Evolutionary conservation across 1,284 basidiomycete genomes (phyloP).

Genomic region (Athelia sp.): DNA sequence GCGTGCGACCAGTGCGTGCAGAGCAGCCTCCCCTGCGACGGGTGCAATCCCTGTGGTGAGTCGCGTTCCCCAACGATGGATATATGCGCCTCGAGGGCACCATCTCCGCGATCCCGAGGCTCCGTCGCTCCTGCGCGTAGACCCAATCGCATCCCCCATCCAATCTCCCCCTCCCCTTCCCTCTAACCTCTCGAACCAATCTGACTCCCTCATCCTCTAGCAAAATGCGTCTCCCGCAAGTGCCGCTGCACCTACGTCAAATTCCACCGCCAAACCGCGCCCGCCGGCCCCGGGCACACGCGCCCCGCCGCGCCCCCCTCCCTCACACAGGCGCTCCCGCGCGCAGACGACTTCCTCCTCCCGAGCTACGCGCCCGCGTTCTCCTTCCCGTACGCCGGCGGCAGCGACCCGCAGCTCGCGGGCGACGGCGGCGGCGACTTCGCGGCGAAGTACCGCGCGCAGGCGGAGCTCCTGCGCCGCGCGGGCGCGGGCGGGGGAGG

Average conservation of each 20-base stretch:
- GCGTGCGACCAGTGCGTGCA: slow-evolving; percentile 87
- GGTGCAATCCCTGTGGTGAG: slow-evolving; percentile 75
- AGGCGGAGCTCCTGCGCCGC: slow-evolving; percentile 38
- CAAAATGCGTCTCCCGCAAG: slow-evolving; percentile 75
- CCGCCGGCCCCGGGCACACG: slow-evolving; percentile 62
- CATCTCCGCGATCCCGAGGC: slow-evolving; percentile 14
- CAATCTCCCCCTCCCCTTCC: no score
- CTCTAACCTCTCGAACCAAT: no score
- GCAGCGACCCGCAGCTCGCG: slow-evolving; percentile 23
- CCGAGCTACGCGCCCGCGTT: slow-evolving; percentile 21
- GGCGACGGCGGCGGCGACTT: slow-evolving; percentile 30
- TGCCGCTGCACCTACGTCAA: slow-evolving; percentile 80
- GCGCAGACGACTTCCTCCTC: slow-evolving; percentile 27
- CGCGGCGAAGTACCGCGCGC: slow-evolving; percentile 42
- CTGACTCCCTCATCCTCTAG: slow-evolving; percentile 34
- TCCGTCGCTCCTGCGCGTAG: not conserved
- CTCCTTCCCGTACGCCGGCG: not conserved
- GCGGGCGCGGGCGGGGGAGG: slow-evolving; percentile 17
- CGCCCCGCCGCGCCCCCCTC: slow-evolving; percentile 19
- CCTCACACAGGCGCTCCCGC: slow-evolving; percentile 21
- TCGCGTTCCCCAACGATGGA: no score
- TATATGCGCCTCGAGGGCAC: no score
- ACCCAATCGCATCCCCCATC: no score
- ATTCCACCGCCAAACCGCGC: slow-evolving; percentile 77
- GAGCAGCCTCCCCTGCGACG: slow-evolving; percentile 76